Evolutionary conservation across 1,284 basidiomycete species (phyloP), one percentile per base, ranked within the genome.

Genomic region (Cryptococcus sp.): DNA sequence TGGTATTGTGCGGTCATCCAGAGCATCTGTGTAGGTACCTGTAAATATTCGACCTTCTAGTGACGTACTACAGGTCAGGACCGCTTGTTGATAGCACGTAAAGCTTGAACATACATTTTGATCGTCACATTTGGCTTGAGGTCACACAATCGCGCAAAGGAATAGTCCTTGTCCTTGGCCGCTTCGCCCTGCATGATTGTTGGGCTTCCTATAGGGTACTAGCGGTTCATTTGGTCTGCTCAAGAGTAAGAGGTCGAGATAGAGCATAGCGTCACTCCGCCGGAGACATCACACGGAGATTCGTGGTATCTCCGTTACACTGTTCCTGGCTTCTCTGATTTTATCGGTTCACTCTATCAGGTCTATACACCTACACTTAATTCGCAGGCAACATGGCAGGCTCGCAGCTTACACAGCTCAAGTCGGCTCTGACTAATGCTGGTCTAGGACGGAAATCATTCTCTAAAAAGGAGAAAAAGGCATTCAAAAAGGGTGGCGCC

Each of bases 391-490:
- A 25, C 45, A 76, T 76, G 74, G 69, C 70, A 10, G 69, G 72
- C 18, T 91, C 88, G 2, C 88, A 91, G 74, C 81, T 96, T 22
- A 78, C 83, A 24, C 91, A 94, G 76, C 85, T 96, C 61, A 93
- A 93, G 72, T 80, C 84, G 13, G 88, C 89, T 4, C 79, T 96
- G 49, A 80, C 81, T 2, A 80, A 85, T 46, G 86, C 87, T 1
- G 91, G 91, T 0, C 75, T 93, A 13, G 81, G 81, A 19, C 81
- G 83, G 9, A 79, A 82, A 36, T 70, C 72, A 1, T 77, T 69
- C 43, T 69, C 80, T 21, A 88, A 87, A 73, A 67, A 67, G 52
- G 63, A 68, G 7, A 70, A 73, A 60, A 92, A 89, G 71, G 64
- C 80, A 81, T 66, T 87, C 82, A 78, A 83, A 82, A 63, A 76